Evolutionary conservation across 2,329 filamentous ascomycete species (phyloP).

Genomic region (Aspergillus carbonarius): DNA sequence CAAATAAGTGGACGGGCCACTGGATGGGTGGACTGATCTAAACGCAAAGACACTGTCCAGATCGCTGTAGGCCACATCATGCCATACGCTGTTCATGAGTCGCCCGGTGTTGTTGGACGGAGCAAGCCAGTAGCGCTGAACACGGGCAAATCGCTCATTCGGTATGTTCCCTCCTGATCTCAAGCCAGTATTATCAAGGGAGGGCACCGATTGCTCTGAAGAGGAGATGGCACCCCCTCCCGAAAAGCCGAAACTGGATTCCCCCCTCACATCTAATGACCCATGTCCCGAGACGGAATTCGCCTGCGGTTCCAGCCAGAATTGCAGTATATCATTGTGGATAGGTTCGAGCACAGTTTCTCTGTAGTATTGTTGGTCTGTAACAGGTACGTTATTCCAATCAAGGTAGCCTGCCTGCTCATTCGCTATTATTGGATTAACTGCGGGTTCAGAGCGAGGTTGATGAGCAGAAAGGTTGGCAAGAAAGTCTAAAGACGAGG

Average conservation of each 20-base stretch:
- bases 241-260: constrained; percentile 24
- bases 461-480: constrained; percentile 38
- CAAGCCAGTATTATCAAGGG: constrained; percentile 21
- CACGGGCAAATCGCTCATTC: constrained; percentile 43
- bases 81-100: constrained; percentile 44
- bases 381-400: constrained; percentile 29
- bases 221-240: constrained; percentile 24
- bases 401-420: constrained; percentile 32
- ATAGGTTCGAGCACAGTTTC: constrained; percentile 26
- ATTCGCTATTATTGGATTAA: constrained; percentile 28
- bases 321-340: constrained; percentile 35
- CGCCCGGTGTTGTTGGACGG: constrained; percentile 39
- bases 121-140: constrained; percentile 45
- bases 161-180: constrained; percentile 33
- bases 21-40: constrained; percentile 20
- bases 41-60: constrained; percentile 43
- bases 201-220: constrained; percentile 21
- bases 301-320: constrained; percentile 38
- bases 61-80: constrained; percentile 36
- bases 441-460: constrained; percentile 29
- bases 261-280: constrained; percentile 30
- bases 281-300: constrained; percentile 30
- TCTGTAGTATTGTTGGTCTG: constrained; percentile 23
- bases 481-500: constrained; percentile 43
- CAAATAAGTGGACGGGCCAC: constrained; percentile 20